Base-by-base conservation (phyloP, 306 rosid genomes). In the Delonix regia region DNA sequence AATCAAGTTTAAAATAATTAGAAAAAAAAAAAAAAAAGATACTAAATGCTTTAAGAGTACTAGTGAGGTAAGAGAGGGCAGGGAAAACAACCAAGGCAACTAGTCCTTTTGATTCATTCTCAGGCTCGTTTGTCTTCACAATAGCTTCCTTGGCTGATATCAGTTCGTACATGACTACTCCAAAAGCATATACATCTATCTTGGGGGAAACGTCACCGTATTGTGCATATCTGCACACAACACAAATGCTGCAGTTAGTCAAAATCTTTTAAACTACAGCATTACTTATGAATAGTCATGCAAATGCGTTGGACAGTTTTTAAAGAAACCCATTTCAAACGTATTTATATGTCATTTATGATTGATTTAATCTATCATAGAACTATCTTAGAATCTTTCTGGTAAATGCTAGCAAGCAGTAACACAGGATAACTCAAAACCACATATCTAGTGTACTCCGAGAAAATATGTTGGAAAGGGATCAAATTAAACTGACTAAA, bases 111-210 rank as follows among this genome's bases (percentile, higher is more conserved):
- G 92, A 83, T 80, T 92, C 88, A 4, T 76, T 19, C 57, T 15
- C 80, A 34, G 61, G n/a, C 55, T 88, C 92, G n/a, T 81, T 83
- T 41, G 89, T 79, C 88, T 71, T 92, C 62, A 92, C 83, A 56
- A 92, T 80, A 41, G 95, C 97, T 60, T 75, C 84, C 81, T 79
- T 87, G 52, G 86, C 92, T 5, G 90, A 92, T 75, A 88, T 60
- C 22, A 92, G 90, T 73, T 92, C 93, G 73, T 68, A 87, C 22
- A 90, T 82, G 21, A 92, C 93, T 78, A 88, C 93, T 42, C 97
- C 97, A 62, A 88, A 92, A n/a, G 95, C 95, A 82, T 90, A 92
- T 42, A 92, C 92, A 53, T 87, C 94, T 73, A 92, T 51, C 81
- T 88, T 92, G 28, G 89, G 84, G 42, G 95, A 88, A 48, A 87